These are phyloP conservation scores for Colletotrichum falcatum DNA, from an alignment of 2,329 filamentous ascomycete genomes.

Conservation along the genomic window DNA sequence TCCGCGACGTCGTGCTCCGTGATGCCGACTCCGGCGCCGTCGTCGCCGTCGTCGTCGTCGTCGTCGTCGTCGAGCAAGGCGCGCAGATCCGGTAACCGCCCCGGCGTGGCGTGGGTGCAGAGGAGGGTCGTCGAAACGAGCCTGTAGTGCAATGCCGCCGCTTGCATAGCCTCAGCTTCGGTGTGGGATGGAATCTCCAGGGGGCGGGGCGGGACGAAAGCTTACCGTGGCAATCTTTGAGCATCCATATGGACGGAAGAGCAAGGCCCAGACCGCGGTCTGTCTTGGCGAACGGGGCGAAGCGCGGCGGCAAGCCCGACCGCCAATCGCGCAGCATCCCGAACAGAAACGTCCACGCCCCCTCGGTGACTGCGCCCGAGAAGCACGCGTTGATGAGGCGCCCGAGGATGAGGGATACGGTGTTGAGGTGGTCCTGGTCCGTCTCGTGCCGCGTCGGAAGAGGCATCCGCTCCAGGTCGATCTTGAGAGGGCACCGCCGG, in stretches of 20 bases:
- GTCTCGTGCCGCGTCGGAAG: conserved; percentile 28
- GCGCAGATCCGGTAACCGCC: conserved; percentile 32
- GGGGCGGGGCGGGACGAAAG: not conserved
- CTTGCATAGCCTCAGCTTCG: conserved; percentile 44
- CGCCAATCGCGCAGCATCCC: conserved; percentile 49
- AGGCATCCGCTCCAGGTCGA: conserved; percentile 48
- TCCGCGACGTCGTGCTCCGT: conserved; percentile 48
- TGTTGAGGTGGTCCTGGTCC: conserved; percentile 54
- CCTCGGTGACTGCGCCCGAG: conserved; percentile 5
- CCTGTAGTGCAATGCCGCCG: conserved; percentile 57
- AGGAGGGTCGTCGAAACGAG: conserved; percentile 53
- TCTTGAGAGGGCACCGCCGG: conserved; percentile 55
- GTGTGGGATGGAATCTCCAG: not conserved
- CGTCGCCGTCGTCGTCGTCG: not conserved
- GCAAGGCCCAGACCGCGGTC: conserved; percentile 24
- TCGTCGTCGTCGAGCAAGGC: not conserved
- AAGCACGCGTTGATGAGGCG: conserved; percentile 57
- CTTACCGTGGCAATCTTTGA: conserved; percentile 58
- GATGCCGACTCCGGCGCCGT: accelerated
- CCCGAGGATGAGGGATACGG: conserved; percentile 56
- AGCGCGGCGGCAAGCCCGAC: conserved; percentile 47
- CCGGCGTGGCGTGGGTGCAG: conserved; percentile 31
- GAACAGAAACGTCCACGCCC: conserved; percentile 44
- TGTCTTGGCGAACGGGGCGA: conserved; percentile 49
- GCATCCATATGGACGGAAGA: conserved; percentile 55